Percentiles rank a stretch among this genome's conserved stretches.
Evolutionary conservation across 2,329 filamentous ascomycete genomes (phyloP).

Genomic region (Hypomyces perniciosus): DNA sequence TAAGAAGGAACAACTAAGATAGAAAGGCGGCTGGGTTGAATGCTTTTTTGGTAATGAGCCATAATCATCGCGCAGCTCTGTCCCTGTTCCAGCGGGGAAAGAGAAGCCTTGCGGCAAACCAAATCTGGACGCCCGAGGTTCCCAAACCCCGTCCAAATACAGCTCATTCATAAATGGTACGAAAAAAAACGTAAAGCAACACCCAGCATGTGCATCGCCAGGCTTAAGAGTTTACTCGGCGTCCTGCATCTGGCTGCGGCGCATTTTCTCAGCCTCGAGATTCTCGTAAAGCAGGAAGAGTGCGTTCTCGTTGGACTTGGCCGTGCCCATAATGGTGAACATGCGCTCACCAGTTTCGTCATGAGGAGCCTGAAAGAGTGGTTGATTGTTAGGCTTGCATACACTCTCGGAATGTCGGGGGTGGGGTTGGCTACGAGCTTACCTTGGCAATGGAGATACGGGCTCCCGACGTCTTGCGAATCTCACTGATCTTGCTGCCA

Average conservation of each 20-base stretch:
- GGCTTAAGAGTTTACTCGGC: constrained; percentile 38
- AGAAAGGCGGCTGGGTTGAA: constrained; percentile 18
- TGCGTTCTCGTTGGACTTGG: constrained; percentile 89
- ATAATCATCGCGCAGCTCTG: constrained; percentile 39
- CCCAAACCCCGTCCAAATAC: constrained; percentile 46
- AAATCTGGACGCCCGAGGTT: constrained; percentile 47
- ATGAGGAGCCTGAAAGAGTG: constrained; percentile 61
- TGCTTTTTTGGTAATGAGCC: constrained; percentile 22
- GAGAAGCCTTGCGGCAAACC: constrained; percentile 57
- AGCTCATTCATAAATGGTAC: constrained; percentile 23
- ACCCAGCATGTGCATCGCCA: constrained; percentile 16
- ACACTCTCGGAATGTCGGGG: not conserved
- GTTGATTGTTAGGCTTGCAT: not conserved
- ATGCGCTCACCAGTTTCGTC: constrained; percentile 97
- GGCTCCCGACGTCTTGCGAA: constrained; percentile 91
- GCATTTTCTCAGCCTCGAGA: constrained; percentile 97
- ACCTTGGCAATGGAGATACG: constrained; percentile 96
- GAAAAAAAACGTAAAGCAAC: constrained; percentile 25
- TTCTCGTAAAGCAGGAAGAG: constrained; percentile 98
- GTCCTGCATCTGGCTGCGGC: constrained; percentile 71
- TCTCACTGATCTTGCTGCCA: constrained; percentile 97
- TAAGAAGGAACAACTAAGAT: constrained; percentile 19
- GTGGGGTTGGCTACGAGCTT: constrained; percentile 17
- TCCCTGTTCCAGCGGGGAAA: constrained; percentile 40
- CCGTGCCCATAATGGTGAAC: constrained; percentile 98